A percentile compares a stretch with the other conserved stretches of the same genome.
Evolutionary conservation across 306 rosid genomes (phyloP).

Genomic region (Fragaria nilgerrensis): DNA sequence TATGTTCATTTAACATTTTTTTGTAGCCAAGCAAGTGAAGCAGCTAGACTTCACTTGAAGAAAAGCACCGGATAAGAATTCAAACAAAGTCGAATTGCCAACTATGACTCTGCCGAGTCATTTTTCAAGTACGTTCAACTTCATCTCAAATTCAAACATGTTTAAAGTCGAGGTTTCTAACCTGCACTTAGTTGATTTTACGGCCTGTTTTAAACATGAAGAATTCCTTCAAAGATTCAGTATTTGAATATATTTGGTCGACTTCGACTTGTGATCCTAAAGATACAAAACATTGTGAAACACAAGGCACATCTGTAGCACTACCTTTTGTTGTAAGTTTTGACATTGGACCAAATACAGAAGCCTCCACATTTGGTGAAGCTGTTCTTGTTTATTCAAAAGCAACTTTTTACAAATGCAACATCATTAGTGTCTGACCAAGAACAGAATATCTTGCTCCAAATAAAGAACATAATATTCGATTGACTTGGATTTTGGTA

Average conservation of each 20-base stretch:
- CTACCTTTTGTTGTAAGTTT: neutral
- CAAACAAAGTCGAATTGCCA: neutral
- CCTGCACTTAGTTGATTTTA: neutral
- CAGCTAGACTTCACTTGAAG: neutral
- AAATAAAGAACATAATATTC: neutral
- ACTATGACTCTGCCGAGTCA: neutral
- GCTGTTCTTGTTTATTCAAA: neutral
- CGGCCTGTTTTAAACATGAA: neutral
- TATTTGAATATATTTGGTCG: neutral
- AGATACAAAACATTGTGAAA: conserved; percentile 17
- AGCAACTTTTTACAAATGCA: neutral
- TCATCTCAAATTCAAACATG: neutral
- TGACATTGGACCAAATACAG: neutral
- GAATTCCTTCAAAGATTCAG: neutral
- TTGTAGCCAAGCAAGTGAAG: no score
- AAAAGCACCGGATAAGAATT: neutral
- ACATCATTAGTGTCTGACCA: neutral
- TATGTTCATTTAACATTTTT: no score
- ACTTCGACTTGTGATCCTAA: neutral
- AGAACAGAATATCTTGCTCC: neutral
- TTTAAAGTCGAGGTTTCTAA: neutral
- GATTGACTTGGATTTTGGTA: neutral
- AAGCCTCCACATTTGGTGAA: neutral
- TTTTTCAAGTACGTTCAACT: neutral
- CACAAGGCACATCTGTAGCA: conserved; percentile 5